Base-by-base conservation (phyloP, 441 rosid genomes). In the Melastoma candidum region DNA sequence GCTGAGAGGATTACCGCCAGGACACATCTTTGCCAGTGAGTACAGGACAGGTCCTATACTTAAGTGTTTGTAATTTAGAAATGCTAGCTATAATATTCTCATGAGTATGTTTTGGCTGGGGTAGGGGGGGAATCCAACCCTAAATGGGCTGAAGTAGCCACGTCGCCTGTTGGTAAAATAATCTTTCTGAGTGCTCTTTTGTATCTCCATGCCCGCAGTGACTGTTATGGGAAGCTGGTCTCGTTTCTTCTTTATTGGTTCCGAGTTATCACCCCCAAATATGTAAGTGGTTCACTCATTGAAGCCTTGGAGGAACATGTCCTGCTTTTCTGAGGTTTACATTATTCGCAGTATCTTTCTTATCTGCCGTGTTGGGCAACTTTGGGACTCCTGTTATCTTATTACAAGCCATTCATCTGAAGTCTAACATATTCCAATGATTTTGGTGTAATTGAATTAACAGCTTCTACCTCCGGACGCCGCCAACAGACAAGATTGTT, bases 221-320 rank as follows among this genome's bases (percentile, higher is more conserved):
- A 68, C 11, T 92, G 98, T 62, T 79, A 77, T 48, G 84, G 84
- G 57, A 84, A 84, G 61, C 61, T 92, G 63, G 83, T 92, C 49
- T 81, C 95, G 0, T 92, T 85, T 63, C 82, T 92, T 45, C 45
- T 88, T 57, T 92, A 84, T 73, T 92, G 97, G 97, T 79, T 77
- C 66, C 84, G 98, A 43, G 49, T 88, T 66, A 54, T 94, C 26
- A 49, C 74, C 62, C 89, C 86, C 12, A 72, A 66, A 59, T 5
- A 58, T 64, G 90, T 85, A 68, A 75, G 94, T 57, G 6, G 7
- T 36, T 25, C 41, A 46, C 13, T 6, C 11, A 63, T 46, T 11
- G 29, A 25, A 49, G 32, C 12, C 39, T 26, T 13, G 6, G 9
- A 48, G 36, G 25, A 12, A 22, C 25, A 61, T 50, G 12, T 4